Evolutionary conservation across 1,139 yeast species (phyloP), one percentile per base, ranked within the genome.

Genomic region (Debaryomyces robertsiae): DNA sequence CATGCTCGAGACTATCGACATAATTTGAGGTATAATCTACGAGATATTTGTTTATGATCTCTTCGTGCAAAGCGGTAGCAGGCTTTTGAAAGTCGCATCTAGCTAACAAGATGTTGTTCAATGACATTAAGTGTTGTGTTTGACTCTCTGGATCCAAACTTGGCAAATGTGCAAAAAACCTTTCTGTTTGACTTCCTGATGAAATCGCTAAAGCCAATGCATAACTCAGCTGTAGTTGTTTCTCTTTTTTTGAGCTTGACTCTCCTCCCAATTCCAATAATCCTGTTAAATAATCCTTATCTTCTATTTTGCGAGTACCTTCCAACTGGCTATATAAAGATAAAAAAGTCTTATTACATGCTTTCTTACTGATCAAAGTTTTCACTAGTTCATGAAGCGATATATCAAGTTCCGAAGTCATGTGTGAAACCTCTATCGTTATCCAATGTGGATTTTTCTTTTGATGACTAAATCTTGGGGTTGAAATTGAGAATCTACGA

Each of bases 271-370:
- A 41, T 23, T 51, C 55, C 23, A 60, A 43, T 11, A 60, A 38
- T 15, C 46, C 44, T 9, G 44, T 34, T 10, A 43, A 36, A 39
- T 50, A 57, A 18, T 57, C 56, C 19, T 44, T 40, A 6, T 46
- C 45, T 5, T 43, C 33, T 0, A 59, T 43, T 1, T 52, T 44
- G 2, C 22, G 15, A 25, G 39, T 32, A 11, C 44, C 42, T 32
- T 49, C 45, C 13, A 59, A 44, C 40, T 59, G 58, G 17, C 46
- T 44, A 43, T 47, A 59, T 14, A 61, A 41, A 5, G 46, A 45
- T 2, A 53, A 32, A 41, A 61, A 60, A 14, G 47, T 51, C 34
- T 49, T 47, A 28, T 47, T 47, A 0, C 54, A 24, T 1, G 54
- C 41, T 29, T 47, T 50, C 27, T 54, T 38, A 19, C 39, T 43